Evolutionary conservation across 805 yeast species (phyloP).

Genomic region (Clavispora phyllophila): DNA sequence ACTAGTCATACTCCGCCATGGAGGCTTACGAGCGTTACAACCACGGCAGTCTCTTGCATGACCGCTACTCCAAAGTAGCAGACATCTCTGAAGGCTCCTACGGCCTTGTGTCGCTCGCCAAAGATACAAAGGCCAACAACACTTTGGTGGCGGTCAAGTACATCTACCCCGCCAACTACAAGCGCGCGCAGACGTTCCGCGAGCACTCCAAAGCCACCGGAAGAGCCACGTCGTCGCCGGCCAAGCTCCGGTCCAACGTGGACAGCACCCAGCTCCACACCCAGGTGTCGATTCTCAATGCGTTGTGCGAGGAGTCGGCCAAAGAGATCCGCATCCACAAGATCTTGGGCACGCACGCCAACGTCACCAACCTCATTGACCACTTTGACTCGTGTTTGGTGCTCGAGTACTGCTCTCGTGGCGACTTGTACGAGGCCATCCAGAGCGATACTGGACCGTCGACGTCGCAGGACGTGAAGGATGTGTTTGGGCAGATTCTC

Average conservation of each 20-base stretch:
- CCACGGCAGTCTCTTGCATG: conserved; percentile 45
- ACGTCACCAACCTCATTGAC: conserved; percentile 44
- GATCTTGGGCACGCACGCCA: conserved; percentile 49
- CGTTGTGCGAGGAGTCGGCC: conserved; percentile 50
- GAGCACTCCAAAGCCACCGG: conserved; percentile 13
- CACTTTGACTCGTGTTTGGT: conserved; percentile 49
- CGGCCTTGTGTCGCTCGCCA: conserved; percentile 86
- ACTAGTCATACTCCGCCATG: conserved; percentile 17
- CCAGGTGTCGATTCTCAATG: conserved; percentile 21
- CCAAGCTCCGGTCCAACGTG: conserved; percentile 22
- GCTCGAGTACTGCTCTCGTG: conserved; percentile 81
- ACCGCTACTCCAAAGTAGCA: conserved; percentile 61
- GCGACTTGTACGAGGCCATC: conserved; percentile 81
- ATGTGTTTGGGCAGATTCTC: conserved; percentile 47
- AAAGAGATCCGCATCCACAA: conserved; percentile 65
- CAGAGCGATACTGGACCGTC: conserved; percentile 60
- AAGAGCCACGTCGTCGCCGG: conserved; percentile 33
- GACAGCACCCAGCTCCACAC: conserved; percentile 8
- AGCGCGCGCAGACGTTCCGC: conserved; percentile 17
- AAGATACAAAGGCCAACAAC: conserved; percentile 47
- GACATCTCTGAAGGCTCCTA: conserved; percentile 90
- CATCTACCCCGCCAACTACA: conserved; percentile 55
- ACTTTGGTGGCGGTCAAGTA: conserved; percentile 80
- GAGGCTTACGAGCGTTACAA: conserved; percentile 37
- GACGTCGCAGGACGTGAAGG: conserved; percentile 50